Evolutionary conservation across 257 asterid species (phyloP).

Genomic region (Scutellaria baicalensis): DNA sequence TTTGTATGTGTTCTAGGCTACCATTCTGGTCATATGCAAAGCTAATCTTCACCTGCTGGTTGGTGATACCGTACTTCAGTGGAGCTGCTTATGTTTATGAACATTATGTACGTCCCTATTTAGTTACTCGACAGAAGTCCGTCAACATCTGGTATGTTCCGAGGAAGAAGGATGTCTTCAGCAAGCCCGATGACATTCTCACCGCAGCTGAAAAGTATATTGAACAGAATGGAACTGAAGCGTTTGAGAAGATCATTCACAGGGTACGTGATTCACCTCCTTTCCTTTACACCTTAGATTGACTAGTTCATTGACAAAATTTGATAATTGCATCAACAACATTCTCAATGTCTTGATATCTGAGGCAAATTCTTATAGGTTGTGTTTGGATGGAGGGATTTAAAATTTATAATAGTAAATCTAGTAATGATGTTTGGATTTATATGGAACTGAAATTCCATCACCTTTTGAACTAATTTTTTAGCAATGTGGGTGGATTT

Average conservation of each 20-base stretch:
- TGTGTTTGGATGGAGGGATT: too few relatives aligned
- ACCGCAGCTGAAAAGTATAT: conserved; percentile 80
- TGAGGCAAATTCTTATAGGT: too few relatives aligned
- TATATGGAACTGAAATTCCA: too few relatives aligned
- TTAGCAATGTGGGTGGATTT: too few relatives aligned
- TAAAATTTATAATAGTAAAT: too few relatives aligned
- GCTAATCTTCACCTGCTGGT: conserved; percentile 87
- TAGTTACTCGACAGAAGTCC: conserved; percentile 55
- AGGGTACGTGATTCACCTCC: conserved; percentile 36
- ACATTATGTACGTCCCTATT: conserved; percentile 75
- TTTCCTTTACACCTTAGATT: neutral
- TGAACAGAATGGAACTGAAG: conserved; percentile 59
- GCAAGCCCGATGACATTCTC: conserved; percentile 70
- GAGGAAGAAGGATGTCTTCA: conserved; percentile 47
- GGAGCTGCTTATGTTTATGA: conserved; percentile 94
- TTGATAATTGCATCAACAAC: neutral
- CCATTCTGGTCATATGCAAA: conserved; percentile 95
- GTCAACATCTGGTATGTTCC: conserved; percentile 77
- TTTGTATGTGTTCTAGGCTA: conserved; percentile 39
- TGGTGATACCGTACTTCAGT: conserved; percentile 91
- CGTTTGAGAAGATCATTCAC: conserved; percentile 61
- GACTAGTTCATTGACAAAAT: neutral
- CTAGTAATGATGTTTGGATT: too few relatives aligned
- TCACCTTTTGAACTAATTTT: too few relatives aligned
- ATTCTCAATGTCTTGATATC: neutral